Conservation (phyloP, 139 green algal genomes). For the Chlamydomonas schloesseri region DNA sequence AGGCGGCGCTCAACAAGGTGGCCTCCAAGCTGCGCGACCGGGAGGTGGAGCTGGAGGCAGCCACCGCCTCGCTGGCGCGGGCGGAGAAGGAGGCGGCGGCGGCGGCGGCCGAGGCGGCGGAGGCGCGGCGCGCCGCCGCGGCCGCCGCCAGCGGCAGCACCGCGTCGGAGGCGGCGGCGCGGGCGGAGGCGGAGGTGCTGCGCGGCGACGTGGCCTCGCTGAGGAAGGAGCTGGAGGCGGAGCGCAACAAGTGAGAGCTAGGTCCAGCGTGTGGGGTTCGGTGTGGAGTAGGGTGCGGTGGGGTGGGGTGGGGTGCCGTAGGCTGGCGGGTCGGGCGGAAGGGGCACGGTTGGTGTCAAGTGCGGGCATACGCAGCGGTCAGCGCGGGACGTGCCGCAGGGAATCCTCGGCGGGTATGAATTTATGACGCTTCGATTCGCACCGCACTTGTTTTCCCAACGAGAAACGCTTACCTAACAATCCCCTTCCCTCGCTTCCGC, state of each 20-base stretch:
- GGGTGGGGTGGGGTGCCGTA: no score
- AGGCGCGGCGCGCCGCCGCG: constrained; percentile 18
- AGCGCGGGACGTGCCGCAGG: no score
- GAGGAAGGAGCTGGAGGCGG: constrained; percentile 47
- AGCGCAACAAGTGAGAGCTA: constrained; percentile 11
- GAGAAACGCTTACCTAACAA: no score
- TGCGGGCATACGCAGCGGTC: no score
- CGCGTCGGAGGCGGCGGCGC: constrained; percentile 46
- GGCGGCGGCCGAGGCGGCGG: constrained; percentile 17
- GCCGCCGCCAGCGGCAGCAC: constrained; percentile 24
- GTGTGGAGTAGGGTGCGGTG: background rate
- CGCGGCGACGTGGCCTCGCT: constrained; percentile 32
- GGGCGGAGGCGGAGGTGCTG: constrained; percentile 45
- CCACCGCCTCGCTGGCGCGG: background rate
- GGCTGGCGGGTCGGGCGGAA: no score
- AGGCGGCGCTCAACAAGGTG: constrained; percentile 31
- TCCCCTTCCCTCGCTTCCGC: no score
- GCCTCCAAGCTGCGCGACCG: constrained; percentile 44
- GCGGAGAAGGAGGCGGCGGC: constrained; percentile 33
- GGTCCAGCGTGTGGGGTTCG: no score
- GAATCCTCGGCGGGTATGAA: no score
- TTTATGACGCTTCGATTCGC: no score
- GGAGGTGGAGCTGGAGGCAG: constrained; percentile 50
- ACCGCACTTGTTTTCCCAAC: no score
- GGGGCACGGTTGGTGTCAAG: no score